These are phyloP conservation scores for Ogataea siamensis DNA, from an alignment of 805 yeast species.

Conservation along the genomic window DNA sequence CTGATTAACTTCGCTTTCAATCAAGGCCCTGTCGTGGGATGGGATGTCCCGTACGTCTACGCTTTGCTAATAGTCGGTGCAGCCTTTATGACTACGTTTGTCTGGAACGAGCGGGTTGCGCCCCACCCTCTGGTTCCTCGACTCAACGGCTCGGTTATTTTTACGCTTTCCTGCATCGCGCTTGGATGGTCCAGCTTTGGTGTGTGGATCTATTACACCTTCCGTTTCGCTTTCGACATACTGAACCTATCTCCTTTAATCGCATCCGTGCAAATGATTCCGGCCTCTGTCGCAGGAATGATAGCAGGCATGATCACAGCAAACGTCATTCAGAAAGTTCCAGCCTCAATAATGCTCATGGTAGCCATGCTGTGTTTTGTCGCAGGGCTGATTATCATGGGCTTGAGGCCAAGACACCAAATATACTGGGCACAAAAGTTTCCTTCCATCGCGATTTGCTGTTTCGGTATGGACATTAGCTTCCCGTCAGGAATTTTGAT, in stretches of 20 bases:
- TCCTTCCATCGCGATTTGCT: conserved; percentile 52
- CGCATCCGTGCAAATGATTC: conserved; percentile 45
- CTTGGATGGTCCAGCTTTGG: conserved; percentile 82
- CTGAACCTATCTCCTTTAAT: conserved; percentile 47
- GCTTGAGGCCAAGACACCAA: conserved; percentile 57
- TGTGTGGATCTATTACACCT: conserved; percentile 64
- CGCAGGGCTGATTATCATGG: conserved; percentile 51
- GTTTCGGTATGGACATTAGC: conserved; percentile 77
- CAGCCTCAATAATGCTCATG: conserved; percentile 50
- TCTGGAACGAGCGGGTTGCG: conserved; percentile 43
- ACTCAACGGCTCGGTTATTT: conserved; percentile 42
- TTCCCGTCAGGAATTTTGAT: conserved; percentile 73
- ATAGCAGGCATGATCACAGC: conserved; percentile 56
- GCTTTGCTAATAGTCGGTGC: conserved; percentile 53
- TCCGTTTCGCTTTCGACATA: conserved; percentile 49
- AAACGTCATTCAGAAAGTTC: conserved; percentile 41
- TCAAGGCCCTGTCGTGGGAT: conserved; percentile 72
- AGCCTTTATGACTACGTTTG: conserved; percentile 43
- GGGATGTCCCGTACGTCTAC: conserved; percentile 59
- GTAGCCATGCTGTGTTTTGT: conserved; percentile 53
- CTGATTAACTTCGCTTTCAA: conserved; percentile 69
- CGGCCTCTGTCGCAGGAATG: conserved; percentile 51
- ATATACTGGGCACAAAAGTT: conserved; percentile 57
- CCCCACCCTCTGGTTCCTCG: conserved; percentile 35
- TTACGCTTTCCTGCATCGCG: conserved; percentile 50